Evolutionary conservation across 352 stramenopile genomes (phyloP), one percentile per base, ranked within the genome.

Genomic region (Globisporangium perplexum): DNA sequence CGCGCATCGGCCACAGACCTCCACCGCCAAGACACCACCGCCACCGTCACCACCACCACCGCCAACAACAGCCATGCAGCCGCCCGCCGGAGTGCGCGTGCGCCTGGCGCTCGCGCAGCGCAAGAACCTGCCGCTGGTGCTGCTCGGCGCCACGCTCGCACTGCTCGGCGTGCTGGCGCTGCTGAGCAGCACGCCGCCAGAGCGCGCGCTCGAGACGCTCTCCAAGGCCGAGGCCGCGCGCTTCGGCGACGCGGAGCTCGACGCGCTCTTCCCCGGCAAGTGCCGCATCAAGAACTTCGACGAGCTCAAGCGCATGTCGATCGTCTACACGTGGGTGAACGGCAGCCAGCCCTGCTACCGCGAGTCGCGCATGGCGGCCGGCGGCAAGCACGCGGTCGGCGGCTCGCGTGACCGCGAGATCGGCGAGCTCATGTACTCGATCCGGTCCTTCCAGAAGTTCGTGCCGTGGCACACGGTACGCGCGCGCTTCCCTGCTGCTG

Each of bases 311-410:
- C 85, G 80, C 63, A 88, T 90, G 77, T 88, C 79, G 41, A 92
- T 95, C 57, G 85, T 95, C 44, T 95, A 95, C 74, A 95, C 82
- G 71, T 95, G 82, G 85, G 83, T 93, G 22, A 95, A 95, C 59
- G 85, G 83, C 55, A 90, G 68, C 46, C 68, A 88, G 65, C 82
- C 77, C n/a, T 95, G 85, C 72, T 93, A 95, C 74, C 74, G 79
- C 28, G 65, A 88, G 20, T 53, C 63, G 50, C 78, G 85, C 47
- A 68, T 86, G 57, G 68, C 83, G 46, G 66, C 72, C 18, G 83
- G 85, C 31, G 81, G 82, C 23, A 86, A 88, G 54, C 67, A 86
- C 53, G 78, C 82, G 3, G 59, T 92, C 12, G 83, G 83, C 24
- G 82, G 81, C 33, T 95, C 85, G 10, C 75, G 85, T 12, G 85